A percentile compares a stretch with the other conserved stretches of the same genome.
phyloP scores from a whole-genome alignment of 2,329 filamentous ascomycete species.

The Apiospora marii region DNA sequence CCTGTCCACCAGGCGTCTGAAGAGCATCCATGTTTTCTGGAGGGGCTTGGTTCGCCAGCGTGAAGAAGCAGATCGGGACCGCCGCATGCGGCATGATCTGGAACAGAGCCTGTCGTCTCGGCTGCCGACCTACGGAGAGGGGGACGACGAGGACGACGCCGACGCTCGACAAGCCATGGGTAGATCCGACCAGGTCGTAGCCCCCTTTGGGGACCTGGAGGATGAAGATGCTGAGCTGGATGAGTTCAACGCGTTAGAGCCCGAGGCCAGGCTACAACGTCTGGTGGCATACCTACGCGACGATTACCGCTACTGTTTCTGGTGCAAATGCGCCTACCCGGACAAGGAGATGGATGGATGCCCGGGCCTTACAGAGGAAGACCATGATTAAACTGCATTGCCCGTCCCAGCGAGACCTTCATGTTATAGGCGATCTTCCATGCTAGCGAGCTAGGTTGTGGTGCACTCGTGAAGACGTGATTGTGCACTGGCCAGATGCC shows the following conservation, averaged over 20 bases:
- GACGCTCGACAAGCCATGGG: constrained; percentile 77
- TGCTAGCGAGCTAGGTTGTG: neutral
- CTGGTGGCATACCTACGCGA: constrained; percentile 75
- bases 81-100: constrained; percentile 69
- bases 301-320: constrained; percentile 87
- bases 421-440: neutral
- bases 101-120: constrained; percentile 67
- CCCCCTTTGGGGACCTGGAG: constrained; percentile 73
- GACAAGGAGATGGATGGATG: constrained; percentile 83
- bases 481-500: neutral
- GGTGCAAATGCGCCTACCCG: constrained; percentile 88
- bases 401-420: too few relatives aligned
- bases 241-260: constrained; percentile 75
- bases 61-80: constrained; percentile 73
- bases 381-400: constrained; percentile 61
- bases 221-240: constrained; percentile 83
- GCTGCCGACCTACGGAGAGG: constrained; percentile 69
- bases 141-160: constrained; percentile 63
- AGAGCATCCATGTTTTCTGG: constrained; percentile 80
- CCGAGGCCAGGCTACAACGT: constrained; percentile 70
- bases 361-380: constrained; percentile 86
- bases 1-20: constrained; percentile 60
- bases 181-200: constrained; percentile 61
- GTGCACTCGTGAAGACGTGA: neutral
- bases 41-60: constrained; percentile 75